Evolutionary conservation across 73 alveolate species (phyloP), one percentile per base, ranked within the genome.

Genomic region (Effrenium voratum): DNA sequence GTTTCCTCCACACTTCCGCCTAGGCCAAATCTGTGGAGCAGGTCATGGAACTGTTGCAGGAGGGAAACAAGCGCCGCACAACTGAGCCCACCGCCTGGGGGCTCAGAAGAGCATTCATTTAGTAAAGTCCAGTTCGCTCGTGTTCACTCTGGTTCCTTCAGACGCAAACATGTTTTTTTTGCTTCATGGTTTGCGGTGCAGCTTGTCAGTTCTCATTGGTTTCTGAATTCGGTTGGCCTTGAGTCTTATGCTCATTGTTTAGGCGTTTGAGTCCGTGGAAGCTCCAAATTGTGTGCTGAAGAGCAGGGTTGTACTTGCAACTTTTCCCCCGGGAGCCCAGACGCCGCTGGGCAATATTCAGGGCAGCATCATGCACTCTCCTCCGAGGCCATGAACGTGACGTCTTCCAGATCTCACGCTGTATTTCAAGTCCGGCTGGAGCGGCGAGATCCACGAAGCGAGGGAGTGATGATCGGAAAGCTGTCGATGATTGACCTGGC

Each of bases 401-500:
- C 99, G 38, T 99, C 99, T 43, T 99, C 99, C 8, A 82, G 99
- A 73, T 99, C 99, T 36, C 99, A 99, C 98, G 99, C 99, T 5
- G 99, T 99, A 24, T 99, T 99, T 63, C 99, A 99, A 87, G 98
- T 91, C 52, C 60, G 98, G 13, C 85, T 88, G 85, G 95, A 88
- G 77, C 95, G 95, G 13, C 95, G 95, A 32, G 95, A 88, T 24
- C 95, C 70, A 28, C 41, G 45, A 40, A 43, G 45, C 28, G 85
- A 99, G 60, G 99, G 99, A 49, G 94, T 99, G 4, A 99, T 99
- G 73, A 91, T 99, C 59, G 99, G 99, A 22, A 99, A 99, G 99
- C 99, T 99, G 75, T 99, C 99, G 5, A 99, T 99, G 96, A 99
- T 99, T 55, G 99, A 99, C 98, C 95, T 99, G 82, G 99, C 99